phyloP scores from a whole-genome alignment of 1,284 basidiomycete species.

The Cryptococcus jaspeensis region DNA sequence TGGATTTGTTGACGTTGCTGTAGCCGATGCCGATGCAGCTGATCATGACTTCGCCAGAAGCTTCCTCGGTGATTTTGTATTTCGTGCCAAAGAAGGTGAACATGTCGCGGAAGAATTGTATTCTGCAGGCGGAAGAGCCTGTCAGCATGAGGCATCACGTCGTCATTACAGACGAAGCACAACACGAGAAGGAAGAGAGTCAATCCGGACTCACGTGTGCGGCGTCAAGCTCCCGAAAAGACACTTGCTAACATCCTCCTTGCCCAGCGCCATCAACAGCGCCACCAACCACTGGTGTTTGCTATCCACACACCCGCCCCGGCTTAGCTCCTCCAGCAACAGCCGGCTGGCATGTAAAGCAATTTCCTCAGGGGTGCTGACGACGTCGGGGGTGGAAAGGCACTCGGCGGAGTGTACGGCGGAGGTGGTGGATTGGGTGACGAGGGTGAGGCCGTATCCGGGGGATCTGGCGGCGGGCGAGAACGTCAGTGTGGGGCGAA shows the following conservation, averaged over 20 bases:
- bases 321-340: conserved; percentile 73
- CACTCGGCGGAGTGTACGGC: conserved; percentile 86
- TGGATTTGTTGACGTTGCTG: conserved; percentile 55
- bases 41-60: conserved; percentile 44
- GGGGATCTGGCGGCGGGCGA: conserved; percentile 68
- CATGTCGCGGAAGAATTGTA: conserved; percentile 86
- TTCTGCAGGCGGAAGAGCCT: conserved; percentile 55
- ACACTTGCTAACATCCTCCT: conserved; percentile 91
- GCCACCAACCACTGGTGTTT: conserved; percentile 86
- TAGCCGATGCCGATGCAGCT: conserved; percentile 55
- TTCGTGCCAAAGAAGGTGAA: conserved; percentile 72
- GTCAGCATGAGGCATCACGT: background rate
- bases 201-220: conserved; percentile 64
- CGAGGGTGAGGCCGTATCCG: conserved; percentile 86
- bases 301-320: conserved; percentile 86
- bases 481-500: background rate
- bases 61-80: conserved; percentile 54
- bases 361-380: conserved; percentile 80
- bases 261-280: conserved; percentile 89
- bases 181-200: background rate
- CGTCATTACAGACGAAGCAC: background rate
- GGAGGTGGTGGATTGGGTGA: conserved; percentile 89
- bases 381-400: conserved; percentile 62
- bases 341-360: conserved; percentile 74
- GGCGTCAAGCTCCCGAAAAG: conserved; percentile 77